Base-by-base conservation (phyloP, 805 yeast species). In the Candida tibetensis region DNA sequence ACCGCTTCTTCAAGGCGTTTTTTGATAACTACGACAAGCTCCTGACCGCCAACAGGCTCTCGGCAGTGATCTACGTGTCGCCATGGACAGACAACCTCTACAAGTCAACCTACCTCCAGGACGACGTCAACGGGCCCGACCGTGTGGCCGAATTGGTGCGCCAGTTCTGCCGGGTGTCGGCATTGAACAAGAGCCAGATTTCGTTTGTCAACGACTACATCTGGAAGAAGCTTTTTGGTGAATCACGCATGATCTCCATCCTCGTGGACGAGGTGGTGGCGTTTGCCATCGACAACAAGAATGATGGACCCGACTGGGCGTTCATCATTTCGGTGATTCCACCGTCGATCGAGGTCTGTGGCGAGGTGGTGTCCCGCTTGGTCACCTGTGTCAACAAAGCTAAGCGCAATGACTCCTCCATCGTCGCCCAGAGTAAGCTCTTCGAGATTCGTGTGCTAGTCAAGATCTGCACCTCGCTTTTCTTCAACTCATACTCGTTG, bases 11-110 rank as follows among this genome's bases (percentile, higher is more conserved):
- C 55, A 66, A 64, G 27, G 78, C 84, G 1, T 69, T 61, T 35
- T 66, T 68, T 45, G 66, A 60, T 25, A 60, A 58, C 40, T 73
- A 71, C 41, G 76, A 69, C 2, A 62, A 58, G 33, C 49, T 72
- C 15, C 58, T 64, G 0, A 41, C 37, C 0, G 63, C 56, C 5
- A 65, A 64, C 28, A 53, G 66, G 34, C 48, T 67, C n/a, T 61
- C 71, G 39, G 71, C 78, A 1, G 67, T 69, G 14, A 52, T 73
- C 36, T 80, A 79, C 51, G 63, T 81, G 8, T 66, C 84, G 0
- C 90, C 93, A 2, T 88, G 95, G 95, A 69, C 84, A 12, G 73
- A 73, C 17, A 83, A 86, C 48, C 66, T 86, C 17, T 77, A 79
- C 53, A 66, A 69, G 10, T 58, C 77, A 46, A 80, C 85, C 5